A percentile compares a stretch with the other conserved stretches of the same genome.
Conservation (phyloP, 768 basidiomycete genomes). For the Clitopilus passeckerianus region DNA sequence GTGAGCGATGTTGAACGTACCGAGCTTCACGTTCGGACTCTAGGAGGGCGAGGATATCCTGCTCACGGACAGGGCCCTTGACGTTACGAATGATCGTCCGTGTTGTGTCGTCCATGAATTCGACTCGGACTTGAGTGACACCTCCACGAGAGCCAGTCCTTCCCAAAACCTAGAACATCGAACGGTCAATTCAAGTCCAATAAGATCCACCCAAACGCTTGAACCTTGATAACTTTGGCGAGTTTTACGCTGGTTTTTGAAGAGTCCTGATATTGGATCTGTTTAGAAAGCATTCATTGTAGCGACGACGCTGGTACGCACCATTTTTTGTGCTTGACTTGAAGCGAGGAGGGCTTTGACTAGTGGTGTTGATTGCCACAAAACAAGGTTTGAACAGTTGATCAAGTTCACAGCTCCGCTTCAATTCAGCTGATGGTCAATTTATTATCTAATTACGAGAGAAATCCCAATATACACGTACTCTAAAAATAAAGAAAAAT, state of each 20-base stretch:
- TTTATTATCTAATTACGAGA: not conserved
- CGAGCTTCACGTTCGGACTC: constrained; percentile 99
- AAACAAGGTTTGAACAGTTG: constrained; percentile 24
- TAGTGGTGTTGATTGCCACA: constrained; percentile 19
- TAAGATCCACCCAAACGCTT: not conserved
- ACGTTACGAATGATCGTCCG: constrained; percentile 99
- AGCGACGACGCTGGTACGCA: constrained; percentile 14
- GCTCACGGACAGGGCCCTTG: constrained; percentile 93
- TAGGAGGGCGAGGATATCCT: constrained; percentile 94
- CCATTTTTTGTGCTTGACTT: constrained; percentile 11
- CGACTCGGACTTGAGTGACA: constrained; percentile 98
- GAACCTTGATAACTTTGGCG: constrained; percentile 94
- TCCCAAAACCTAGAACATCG: constrained; percentile 74
- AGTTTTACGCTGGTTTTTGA: constrained; percentile 94
- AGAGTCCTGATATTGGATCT: constrained; percentile 52
- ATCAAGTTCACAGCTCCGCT: constrained; percentile 20
- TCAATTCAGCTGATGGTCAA: constrained; percentile 4
- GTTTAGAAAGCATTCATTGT: constrained; percentile 1
- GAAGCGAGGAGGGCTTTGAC: constrained; percentile 16
- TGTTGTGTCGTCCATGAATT: constrained; percentile 96
- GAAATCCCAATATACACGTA: not conserved
- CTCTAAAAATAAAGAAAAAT: not conserved
- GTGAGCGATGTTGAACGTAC: constrained; percentile 44
- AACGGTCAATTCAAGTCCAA: not conserved
- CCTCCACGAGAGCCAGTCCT: constrained; percentile 98